Base-by-base conservation (phyloP, 192 early-diverging fungal genomes). In the Lobosporangium transversale region DNA sequence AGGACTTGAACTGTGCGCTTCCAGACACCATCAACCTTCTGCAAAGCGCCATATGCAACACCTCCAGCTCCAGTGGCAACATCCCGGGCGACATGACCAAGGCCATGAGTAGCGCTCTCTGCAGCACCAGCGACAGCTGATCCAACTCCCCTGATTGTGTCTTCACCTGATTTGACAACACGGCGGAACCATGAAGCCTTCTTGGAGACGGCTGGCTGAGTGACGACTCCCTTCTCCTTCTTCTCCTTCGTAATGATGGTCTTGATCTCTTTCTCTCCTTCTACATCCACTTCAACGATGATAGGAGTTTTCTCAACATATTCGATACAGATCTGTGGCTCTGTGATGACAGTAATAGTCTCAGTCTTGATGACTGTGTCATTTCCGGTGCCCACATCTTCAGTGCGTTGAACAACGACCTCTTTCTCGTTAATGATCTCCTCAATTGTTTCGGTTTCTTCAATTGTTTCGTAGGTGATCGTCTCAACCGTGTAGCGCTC, bases 401-500 rank as follows among this genome's bases (percentile, higher is more conserved):
- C n/a, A n/a, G n/a, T n/a, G n/a, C n/a, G 50, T 63, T 53, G 15
- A 63, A 48, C 69, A 1, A 71, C 69, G 29, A 53, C 26, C 54
- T 71, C 69, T 40, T 71, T 61, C 37, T 63, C 24, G 58, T 47
- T 61, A 35, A 14, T n/a, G 48, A 17, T 52, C 20, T 59, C 57
- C 35, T 52, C 53, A 27, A 18, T 68, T 23, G 14, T 52, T 40
- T 71, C 69, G 32, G 29, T 35, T 35, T 62, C 61, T 55, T 71
- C 69, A 33, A 63, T 58, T 8, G 44, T 44, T 55, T 71, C 61
- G 48, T 71, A 71, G 17, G 69, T 71, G 54, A 52, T 57, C 6
- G 58, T 49, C 52, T 71, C 51, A 36, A 58, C 57, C 12, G 47
- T 53, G 55, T 56, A 73, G 26, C 31, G 54, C 1, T n/a, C n/a